phyloP scores from a whole-genome alignment of 371 early-diverging fungal genomes.

The Synchytrium microbalum region DNA sequence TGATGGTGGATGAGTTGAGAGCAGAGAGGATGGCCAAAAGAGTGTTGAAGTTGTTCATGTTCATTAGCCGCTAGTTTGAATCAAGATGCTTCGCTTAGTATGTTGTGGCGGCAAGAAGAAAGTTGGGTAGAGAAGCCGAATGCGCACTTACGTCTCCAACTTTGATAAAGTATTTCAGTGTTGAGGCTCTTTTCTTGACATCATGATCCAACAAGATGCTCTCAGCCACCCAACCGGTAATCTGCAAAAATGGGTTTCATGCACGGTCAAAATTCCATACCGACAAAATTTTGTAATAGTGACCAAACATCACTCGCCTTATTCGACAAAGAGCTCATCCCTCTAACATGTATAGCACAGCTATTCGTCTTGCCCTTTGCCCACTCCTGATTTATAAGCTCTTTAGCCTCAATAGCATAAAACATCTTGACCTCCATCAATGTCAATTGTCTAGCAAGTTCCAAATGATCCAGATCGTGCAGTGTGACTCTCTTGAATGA shows the following conservation, averaged over 20 bases:
- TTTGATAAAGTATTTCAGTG: slow-evolving; percentile 74
- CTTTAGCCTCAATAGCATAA: slow-evolving; percentile 71
- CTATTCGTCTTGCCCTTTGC: slow-evolving; percentile 27
- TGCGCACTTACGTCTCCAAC: slow-evolving; percentile 59
- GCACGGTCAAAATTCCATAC: too few relatives aligned
- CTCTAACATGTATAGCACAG: slow-evolving; percentile 31
- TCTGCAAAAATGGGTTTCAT: too few relatives aligned
- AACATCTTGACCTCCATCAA: slow-evolving; percentile 71
- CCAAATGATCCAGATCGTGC: slow-evolving; percentile 61
- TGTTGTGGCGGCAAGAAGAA: neutral
- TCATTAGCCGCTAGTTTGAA: slow-evolving; percentile 41
- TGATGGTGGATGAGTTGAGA: slow-evolving; percentile 64
- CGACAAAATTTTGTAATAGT: too few relatives aligned
- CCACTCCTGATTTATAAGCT: slow-evolving; percentile 88
- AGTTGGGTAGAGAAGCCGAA: slow-evolving; percentile 2
- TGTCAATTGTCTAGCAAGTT: slow-evolving; percentile 71
- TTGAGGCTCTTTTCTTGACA: slow-evolving; percentile 58
- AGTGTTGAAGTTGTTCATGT: slow-evolving; percentile 70
- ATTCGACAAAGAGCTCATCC: slow-evolving; percentile 44
- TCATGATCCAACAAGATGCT: slow-evolving; percentile 73
- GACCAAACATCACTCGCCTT: slow-evolving; percentile 22
- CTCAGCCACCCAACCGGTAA: slow-evolving; percentile 84
- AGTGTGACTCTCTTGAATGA: slow-evolving; percentile 23
- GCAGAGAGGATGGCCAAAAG: slow-evolving; percentile 73
- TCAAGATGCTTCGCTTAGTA: neutral